Percentiles rank a stretch among this genome's conserved stretches.
Evolutionary conservation across 306 rosid genomes (phyloP).

Genomic region (Pueraria montana): DNA sequence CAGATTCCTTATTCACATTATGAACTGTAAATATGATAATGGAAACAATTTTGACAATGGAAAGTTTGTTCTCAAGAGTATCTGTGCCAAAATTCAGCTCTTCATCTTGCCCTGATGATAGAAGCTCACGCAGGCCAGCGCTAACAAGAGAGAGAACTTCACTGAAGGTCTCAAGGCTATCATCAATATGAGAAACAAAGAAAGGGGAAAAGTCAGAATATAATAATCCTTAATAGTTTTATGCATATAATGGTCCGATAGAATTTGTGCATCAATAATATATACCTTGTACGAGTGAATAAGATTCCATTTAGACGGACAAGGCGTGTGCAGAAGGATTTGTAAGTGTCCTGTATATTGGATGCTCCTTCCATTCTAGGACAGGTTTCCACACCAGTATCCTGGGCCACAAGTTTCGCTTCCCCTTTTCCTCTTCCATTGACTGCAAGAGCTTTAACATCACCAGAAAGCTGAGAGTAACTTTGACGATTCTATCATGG

Average conservation of each 20-base stretch:
- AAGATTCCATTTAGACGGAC: constrained; percentile 96
- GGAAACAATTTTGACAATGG: constrained; percentile 76
- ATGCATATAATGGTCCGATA: background rate
- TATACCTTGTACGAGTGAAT: constrained; percentile 91
- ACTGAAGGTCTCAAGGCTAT: constrained; percentile 86
- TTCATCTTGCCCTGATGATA: constrained; percentile 81
- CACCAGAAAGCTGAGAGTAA: constrained; percentile 77
- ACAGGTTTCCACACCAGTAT: constrained; percentile 52
- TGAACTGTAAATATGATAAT: constrained; percentile 83
- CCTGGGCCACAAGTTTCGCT: constrained; percentile 58
- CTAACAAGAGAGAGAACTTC: constrained; percentile 81
- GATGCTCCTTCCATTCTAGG: constrained; percentile 62
- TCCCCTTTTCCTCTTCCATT: constrained; percentile 81
- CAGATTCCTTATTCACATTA: constrained; percentile 81
- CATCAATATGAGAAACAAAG: constrained; percentile 29
- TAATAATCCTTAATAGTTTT: constrained; percentile 10
- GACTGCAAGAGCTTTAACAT: constrained; percentile 58
- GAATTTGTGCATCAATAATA: background rate
- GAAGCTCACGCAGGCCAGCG: constrained; percentile 66
- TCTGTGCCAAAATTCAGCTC: constrained; percentile 73
- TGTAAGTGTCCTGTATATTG: constrained; percentile 61
- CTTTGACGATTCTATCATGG: constrained; percentile 87
- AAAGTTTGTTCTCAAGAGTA: constrained; percentile 73
- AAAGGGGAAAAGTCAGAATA: constrained; percentile 34
- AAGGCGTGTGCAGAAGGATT: constrained; percentile 74